Conservation (phyloP, 2,329 filamentous ascomycete genomes). For the Colletotrichum endophyticum region DNA sequence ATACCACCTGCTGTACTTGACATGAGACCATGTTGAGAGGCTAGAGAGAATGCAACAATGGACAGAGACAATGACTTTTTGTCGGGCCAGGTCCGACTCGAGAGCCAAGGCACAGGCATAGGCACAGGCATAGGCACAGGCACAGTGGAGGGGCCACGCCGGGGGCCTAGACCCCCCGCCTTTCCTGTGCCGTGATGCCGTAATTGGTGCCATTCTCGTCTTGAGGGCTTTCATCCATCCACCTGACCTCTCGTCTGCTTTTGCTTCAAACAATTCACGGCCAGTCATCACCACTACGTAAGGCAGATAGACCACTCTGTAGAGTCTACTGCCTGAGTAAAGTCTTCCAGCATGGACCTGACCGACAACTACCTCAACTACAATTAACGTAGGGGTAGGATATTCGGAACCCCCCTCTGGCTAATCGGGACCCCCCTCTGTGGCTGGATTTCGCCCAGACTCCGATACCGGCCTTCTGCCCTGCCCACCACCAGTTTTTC, state of each 20-base stretch:
- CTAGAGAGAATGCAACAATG: not conserved
- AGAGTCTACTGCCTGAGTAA: not conserved
- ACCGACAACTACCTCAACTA: not conserved
- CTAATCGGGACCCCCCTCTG: too few species aligned
- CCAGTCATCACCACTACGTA: not conserved
- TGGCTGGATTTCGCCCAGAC: too few species aligned
- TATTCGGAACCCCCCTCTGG: too few species aligned
- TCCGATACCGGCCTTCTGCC: too few species aligned
- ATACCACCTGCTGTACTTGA: not conserved
- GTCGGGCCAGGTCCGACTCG: conserved; percentile 9
- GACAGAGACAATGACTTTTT: not conserved
- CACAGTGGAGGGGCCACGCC: not conserved
- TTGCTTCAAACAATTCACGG: not conserved
- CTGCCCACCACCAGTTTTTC: too few species aligned
- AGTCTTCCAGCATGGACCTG: not conserved
- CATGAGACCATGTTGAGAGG: not conserved
- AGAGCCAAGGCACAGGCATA: not conserved
- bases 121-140: not conserved
- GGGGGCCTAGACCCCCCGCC: conserved; percentile 8
- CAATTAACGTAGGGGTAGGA: not conserved
- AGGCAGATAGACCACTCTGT: not conserved
- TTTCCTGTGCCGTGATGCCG: conserved; percentile 15
- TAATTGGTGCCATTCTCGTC: conserved; percentile 7
- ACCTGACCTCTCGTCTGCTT: not conserved
- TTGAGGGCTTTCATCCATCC: not conserved